Evolutionary conservation across 108 stramenopile species (phyloP).

Genomic region (Pseudonitzschia delicatissima): DNA sequence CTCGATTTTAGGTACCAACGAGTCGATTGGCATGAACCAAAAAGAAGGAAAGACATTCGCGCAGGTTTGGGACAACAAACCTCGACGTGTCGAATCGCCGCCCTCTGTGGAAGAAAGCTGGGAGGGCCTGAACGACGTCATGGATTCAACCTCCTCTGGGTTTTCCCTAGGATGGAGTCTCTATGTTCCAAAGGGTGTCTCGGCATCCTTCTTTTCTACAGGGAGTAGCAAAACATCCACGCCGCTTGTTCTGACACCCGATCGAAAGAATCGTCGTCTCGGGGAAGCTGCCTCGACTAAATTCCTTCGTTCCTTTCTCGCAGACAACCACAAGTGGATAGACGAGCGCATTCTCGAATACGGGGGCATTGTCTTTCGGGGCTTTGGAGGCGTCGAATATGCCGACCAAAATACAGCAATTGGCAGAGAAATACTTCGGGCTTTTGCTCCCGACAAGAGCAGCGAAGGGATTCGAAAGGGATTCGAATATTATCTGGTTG

Average conservation of each 20-base stretch:
- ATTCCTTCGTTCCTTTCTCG: conserved; percentile 14
- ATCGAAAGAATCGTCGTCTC: neutral
- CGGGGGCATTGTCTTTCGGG: conserved; percentile 50
- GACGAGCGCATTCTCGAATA: conserved; percentile 32
- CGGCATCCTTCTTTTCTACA: neutral
- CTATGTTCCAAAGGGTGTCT: neutral
- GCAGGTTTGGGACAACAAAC: too few relatives aligned
- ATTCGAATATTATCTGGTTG: neutral
- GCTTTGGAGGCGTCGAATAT: conserved; percentile 27
- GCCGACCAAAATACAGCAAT: neutral
- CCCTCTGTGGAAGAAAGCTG: too few relatives aligned
- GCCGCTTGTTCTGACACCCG: conserved; percentile 8
- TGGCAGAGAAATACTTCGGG: neutral
- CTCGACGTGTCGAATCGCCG: too few relatives aligned
- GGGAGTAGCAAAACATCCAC: neutral
- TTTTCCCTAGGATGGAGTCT: neutral
- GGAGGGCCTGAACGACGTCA: too few relatives aligned
- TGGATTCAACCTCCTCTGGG: neutral
- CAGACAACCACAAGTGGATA: conserved; percentile 35
- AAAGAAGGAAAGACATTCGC: too few relatives aligned
- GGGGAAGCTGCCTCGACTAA: neutral
- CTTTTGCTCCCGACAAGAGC: neutral
- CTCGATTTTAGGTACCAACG: too few relatives aligned
- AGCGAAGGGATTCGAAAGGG: neutral
- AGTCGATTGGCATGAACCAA: too few relatives aligned